Percentiles rank a stretch among this genome's conserved stretches.
phyloP scores from a whole-genome alignment of 495 filamentous ascomycete genomes.

The Parmelia sp. region DNA sequence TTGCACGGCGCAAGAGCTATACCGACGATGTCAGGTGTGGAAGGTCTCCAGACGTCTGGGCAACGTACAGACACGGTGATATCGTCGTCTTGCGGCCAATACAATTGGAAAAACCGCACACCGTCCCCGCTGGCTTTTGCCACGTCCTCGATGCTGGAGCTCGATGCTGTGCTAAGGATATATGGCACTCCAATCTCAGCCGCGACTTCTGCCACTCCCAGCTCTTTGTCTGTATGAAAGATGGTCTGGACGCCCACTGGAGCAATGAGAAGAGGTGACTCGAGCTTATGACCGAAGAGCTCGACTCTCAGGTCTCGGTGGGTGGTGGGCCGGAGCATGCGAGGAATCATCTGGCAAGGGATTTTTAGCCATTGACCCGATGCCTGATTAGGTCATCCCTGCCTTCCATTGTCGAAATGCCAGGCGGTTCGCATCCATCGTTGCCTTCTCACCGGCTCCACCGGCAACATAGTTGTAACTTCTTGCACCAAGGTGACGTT shows the following conservation, averaged over 20 bases:
- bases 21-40: neutral
- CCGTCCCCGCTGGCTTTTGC: constrained; percentile 37
- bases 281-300: constrained; percentile 51
- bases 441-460: constrained; percentile 59
- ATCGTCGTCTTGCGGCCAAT: constrained; percentile 56
- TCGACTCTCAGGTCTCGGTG: constrained; percentile 47
- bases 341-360: constrained; percentile 30
- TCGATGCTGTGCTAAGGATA: constrained; percentile 45
- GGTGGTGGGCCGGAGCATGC: constrained; percentile 37
- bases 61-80: constrained; percentile 44
- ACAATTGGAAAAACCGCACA: constrained; percentile 57
- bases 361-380: neutral
- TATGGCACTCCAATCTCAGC: constrained; percentile 47
- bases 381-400: neutral
- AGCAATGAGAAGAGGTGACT: constrained; percentile 49
- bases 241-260: constrained; percentile 54
- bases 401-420: constrained; percentile 62
- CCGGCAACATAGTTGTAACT: constrained; percentile 57
- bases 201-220: constrained; percentile 47
- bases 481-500: constrained; percentile 39
- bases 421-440: constrained; percentile 58
- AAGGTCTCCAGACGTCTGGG: neutral
- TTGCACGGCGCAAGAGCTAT: constrained; percentile 53
- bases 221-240: constrained; percentile 52
- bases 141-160: constrained; percentile 39